phyloP scores from a whole-genome alignment of 805 yeast genomes.

The Citeromyces matritensis region DNA sequence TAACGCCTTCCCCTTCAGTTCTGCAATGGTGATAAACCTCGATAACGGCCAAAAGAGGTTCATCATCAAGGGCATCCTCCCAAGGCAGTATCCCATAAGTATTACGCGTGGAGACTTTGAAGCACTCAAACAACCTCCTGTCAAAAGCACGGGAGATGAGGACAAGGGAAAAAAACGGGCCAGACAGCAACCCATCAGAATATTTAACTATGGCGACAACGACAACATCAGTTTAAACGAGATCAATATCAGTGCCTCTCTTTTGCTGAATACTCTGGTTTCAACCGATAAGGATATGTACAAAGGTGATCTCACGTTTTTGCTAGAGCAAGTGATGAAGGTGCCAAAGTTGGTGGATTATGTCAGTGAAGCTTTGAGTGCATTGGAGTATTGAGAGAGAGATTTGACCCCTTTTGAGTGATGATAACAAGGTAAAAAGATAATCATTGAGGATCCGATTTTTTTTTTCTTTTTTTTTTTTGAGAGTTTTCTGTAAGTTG shows the following conservation, averaged over 20 bases:
- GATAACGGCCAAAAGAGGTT: conserved; percentile 60
- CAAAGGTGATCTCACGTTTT: conserved; percentile 12
- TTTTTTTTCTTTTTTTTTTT: too few species aligned
- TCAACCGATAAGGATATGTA: conserved; percentile 17
- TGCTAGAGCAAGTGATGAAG: conserved; percentile 15
- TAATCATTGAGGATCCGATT: too few species aligned
- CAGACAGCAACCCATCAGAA: conserved; percentile 12
- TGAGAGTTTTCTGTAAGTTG: too few species aligned
- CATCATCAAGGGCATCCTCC: conserved; percentile 88
- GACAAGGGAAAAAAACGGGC: conserved; percentile 6
- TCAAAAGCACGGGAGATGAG: conserved; percentile 4
- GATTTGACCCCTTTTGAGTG: neutral
- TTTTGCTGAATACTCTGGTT: conserved; percentile 18
- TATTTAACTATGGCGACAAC: conserved; percentile 15
- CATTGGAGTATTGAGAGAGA: conserved; percentile 8
- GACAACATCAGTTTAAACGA: conserved; percentile 20
- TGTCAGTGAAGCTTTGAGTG: conserved; percentile 9
- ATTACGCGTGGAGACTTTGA: conserved; percentile 27
- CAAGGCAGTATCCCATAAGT: conserved; percentile 47
- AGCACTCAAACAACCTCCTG: conserved; percentile 12
- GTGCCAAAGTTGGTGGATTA: conserved; percentile 17
- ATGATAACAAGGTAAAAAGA: neutral
- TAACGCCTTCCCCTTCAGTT: conserved; percentile 72
- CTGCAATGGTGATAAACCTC: conserved; percentile 80
- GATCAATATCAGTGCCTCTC: conserved; percentile 20